Base-by-base conservation (phyloP, 73 alveolate species). In the Symbiodinium pilosum region DNA sequence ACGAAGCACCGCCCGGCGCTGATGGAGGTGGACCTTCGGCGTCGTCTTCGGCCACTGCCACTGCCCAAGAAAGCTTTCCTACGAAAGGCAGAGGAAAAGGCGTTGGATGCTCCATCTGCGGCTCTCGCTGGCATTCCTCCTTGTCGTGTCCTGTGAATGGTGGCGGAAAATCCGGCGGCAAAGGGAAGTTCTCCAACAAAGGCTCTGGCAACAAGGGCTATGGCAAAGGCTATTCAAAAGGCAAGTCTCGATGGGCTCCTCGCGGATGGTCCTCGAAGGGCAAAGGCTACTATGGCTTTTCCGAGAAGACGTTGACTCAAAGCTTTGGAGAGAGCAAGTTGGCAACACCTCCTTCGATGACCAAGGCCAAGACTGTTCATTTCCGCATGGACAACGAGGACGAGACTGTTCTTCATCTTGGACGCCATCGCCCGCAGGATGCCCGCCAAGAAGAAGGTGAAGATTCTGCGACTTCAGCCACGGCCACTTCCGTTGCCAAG, bases 51-150 rank as follows among this genome's bases (percentile, higher is more conserved):
- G 24, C 24, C 64, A 8, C 8, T 11, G 16, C 8, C 24, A 16
- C 64, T 11, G 16, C 16, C 24, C 8, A 16, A 47, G 64, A 47
- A 16, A 47, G 64, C 64, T 47, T 11, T 16, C 64, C 64, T 16
- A 16, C 16, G 64, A 47, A 47, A 16, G 36, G 34, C 38, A 47
- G 16, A 16, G 36, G 34, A 20, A 36, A 40, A 18, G 89, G 89
- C 18, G 42, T 83, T 20, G 89, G 89, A 30, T 83, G 89, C 40
- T 11, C 26, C 68, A 83, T 41, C 36, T 83, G 89, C 38, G 89
- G 89, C 59, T 38, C 64, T 40, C 41, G 43, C 39, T 83, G 89
- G 89, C 89, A 83, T 39, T 36, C 89, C 4, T 0, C 89, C 9
- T 40, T 6, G 34, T 36, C 89, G 5, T 83, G 89, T 38, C 89